These are phyloP conservation scores for Paraglomus occultum DNA, from an alignment of 192 early-diverging fungal genomes.

Conservation along the genomic window DNA sequence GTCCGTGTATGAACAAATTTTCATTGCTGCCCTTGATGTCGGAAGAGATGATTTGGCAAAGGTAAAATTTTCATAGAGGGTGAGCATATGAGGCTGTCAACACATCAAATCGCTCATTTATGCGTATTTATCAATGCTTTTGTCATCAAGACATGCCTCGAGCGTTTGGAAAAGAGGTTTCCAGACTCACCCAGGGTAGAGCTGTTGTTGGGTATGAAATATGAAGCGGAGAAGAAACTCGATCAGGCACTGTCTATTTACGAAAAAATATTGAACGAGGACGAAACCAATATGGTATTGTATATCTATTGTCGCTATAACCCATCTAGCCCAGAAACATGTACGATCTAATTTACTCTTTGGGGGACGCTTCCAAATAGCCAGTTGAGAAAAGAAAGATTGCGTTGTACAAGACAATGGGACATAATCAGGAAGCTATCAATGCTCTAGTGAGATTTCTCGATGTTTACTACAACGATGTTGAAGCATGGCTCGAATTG, in stretches of 20 bases:
- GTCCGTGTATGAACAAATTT: slow-evolving; percentile 80
- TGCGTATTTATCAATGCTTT: not conserved
- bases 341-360: no score
- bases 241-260: slow-evolving; percentile 71
- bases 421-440: slow-evolving; percentile 68
- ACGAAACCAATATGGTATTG: slow-evolving; percentile 75
- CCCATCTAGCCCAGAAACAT: no score
- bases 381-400: slow-evolving; percentile 74
- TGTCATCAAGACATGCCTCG: slow-evolving; percentile 50
- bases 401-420: slow-evolving; percentile 67
- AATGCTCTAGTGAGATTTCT: slow-evolving; percentile 68
- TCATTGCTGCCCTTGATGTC: slow-evolving; percentile 76
- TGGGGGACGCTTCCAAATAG: no score
- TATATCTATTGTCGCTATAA: not conserved
- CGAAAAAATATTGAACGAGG: slow-evolving; percentile 67
- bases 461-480: slow-evolving; percentile 82
- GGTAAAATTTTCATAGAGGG: no score
- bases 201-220: slow-evolving; percentile 73
- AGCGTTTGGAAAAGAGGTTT: slow-evolving; percentile 63
- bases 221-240: slow-evolving; percentile 73
- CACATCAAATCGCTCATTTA: no score
- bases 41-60: slow-evolving; percentile 66
- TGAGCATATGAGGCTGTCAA: not conserved
- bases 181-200: slow-evolving; percentile 66
- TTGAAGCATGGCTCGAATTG: slow-evolving; percentile 89